These are phyloP conservation scores for Adansonia digitata DNA, from an alignment of 345 rosid genomes.

Conservation along the genomic window DNA sequence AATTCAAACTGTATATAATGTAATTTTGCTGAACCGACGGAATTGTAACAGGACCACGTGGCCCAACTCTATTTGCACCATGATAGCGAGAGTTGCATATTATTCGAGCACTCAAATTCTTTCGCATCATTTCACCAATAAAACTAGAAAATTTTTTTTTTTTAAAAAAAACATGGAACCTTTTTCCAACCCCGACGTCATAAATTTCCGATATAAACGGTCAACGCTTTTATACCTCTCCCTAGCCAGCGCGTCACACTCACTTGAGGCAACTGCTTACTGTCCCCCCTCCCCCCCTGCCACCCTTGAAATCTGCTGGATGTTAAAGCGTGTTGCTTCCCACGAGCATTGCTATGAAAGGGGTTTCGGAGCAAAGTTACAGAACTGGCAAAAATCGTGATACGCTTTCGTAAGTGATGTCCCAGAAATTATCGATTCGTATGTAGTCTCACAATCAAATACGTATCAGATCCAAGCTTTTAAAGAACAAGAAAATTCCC, in stretches of 20 bases:
- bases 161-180: background rate
- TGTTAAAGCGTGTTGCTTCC: background rate
- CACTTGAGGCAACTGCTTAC: background rate
- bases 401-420: slow-evolving; percentile 4
- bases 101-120: too few species aligned
- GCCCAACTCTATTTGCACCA: too few species aligned
- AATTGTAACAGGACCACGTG: too few species aligned
- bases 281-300: too few species aligned
- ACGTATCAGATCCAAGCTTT: too few species aligned
- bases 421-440: background rate
- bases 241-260: background rate
- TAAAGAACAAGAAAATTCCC: too few species aligned
- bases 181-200: slow-evolving; percentile 6
- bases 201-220: slow-evolving; percentile 3
- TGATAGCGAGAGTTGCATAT: too few species aligned
- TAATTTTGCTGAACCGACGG: too few species aligned
- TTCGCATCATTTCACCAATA: too few species aligned
- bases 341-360: background rate
- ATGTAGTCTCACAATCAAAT: background rate
- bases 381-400: background rate
- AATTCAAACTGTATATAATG: too few species aligned
- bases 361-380: background rate
- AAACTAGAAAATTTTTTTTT: too few species aligned
- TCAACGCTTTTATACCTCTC: slow-evolving; percentile 14
- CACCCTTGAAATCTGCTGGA: background rate